Percentiles rank a stretch among this genome's conserved stretches.
phyloP scores from a whole-genome alignment of 2,329 filamentous ascomycete species.

The Sporothrix protearum region DNA sequence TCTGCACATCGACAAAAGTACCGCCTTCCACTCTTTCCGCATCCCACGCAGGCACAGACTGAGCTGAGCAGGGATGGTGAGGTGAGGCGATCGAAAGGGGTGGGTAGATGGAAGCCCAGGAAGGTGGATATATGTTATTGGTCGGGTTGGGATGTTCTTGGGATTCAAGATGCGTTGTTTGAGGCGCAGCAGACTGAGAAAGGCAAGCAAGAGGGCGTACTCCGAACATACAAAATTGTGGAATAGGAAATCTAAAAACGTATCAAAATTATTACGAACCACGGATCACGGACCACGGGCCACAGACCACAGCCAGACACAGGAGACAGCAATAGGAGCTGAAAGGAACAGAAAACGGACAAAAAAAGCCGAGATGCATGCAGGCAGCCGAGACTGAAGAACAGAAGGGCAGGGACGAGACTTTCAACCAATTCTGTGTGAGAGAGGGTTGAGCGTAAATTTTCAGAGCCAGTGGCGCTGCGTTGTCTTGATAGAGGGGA shows the following conservation, averaged over 20 bases:
- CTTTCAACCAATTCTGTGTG: neutral
- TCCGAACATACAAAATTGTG: too few species aligned
- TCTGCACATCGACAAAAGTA: neutral
- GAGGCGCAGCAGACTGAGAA: neutral
- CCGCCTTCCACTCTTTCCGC: neutral
- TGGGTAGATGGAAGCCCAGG: neutral
- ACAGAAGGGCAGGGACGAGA: neutral
- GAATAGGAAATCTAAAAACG: too few species aligned
- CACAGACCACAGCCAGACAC: neutral
- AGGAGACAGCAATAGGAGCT: neutral
- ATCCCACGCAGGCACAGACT: neutral
- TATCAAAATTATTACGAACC: neutral
- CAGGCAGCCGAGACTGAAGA: neutral
- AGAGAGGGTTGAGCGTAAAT: neutral
- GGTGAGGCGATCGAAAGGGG: neutral
- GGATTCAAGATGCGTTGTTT: neutral
- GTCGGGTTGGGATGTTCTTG: neutral
- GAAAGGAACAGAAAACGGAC: neutral
- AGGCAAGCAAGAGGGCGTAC: too few species aligned
- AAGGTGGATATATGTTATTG: neutral
- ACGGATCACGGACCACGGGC: neutral
- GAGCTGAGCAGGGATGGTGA: constrained; percentile 1
- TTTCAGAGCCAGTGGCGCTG: neutral
- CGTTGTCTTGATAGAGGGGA: neutral
- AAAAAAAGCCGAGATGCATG: neutral